phyloP scores from a whole-genome alignment of 176 grass and related monocot species.

The Aegilops sharonensis region DNA sequence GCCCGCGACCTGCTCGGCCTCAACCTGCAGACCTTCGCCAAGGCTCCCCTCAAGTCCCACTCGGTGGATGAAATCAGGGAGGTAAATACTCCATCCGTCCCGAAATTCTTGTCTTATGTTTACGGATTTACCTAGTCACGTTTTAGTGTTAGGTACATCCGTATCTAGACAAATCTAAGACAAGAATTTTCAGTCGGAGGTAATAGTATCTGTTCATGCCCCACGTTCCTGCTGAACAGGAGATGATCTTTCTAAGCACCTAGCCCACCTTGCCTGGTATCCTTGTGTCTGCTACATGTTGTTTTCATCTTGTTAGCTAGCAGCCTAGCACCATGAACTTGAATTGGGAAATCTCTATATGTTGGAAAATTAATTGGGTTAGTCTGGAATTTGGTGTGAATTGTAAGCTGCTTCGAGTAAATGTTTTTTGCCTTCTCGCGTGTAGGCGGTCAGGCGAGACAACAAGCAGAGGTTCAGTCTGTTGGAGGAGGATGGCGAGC shows the following conservation, averaged over 20 bases:
- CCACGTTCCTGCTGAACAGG: not conserved
- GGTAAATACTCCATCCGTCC: constrained; percentile 24
- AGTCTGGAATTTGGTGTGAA: not conserved
- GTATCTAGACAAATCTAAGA: too few relatives aligned
- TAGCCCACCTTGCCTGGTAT: not conserved
- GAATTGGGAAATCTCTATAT: not conserved
- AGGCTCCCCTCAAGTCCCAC: constrained; percentile 73
- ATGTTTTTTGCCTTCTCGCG: not conserved
- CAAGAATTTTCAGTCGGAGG: too few relatives aligned
- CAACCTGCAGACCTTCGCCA: constrained; percentile 56
- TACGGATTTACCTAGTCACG: too few relatives aligned
- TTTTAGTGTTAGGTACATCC: too few relatives aligned
- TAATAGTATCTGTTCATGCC: not conserved
- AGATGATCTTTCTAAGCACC: not conserved
- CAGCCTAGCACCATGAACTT: not conserved
- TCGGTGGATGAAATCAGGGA: constrained; percentile 71
- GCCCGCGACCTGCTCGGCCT: constrained; percentile 66
- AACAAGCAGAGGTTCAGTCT: constrained; percentile 86
- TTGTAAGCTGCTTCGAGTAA: not conserved
- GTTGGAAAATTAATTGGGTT: not conserved
- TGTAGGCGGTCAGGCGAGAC: constrained; percentile 69
- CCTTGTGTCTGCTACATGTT: not conserved
- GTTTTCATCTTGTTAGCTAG: not conserved
- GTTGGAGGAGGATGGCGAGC: constrained; percentile 77
- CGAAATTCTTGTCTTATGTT: too few relatives aligned